Evolutionary conservation across 305 asterid species (phyloP).

Genomic region (Fraxinus xanthoxyloides): DNA sequence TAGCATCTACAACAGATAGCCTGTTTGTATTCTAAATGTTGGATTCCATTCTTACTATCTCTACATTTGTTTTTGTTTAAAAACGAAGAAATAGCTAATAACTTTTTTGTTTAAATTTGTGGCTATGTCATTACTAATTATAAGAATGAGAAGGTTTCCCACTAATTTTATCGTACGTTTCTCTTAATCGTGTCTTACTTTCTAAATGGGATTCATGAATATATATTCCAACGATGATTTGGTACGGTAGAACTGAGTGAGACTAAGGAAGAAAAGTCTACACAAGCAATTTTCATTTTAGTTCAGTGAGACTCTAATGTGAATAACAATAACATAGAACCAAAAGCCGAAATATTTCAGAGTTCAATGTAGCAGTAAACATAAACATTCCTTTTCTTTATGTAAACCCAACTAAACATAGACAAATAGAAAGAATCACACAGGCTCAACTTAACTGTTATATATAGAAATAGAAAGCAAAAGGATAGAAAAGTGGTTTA

Average conservation of each 20-base stretch:
- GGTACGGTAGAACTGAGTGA: background rate
- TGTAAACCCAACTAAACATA: background rate
- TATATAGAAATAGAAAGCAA: background rate
- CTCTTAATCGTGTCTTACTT: background rate
- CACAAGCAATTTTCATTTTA: background rate
- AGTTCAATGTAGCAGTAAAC: background rate
- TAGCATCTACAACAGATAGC: background rate
- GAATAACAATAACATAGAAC: background rate
- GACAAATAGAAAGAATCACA: background rate
- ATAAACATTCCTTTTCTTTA: background rate
- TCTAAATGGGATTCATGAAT: background rate
- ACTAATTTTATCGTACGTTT: background rate
- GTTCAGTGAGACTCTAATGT: background rate
- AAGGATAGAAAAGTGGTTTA: background rate
- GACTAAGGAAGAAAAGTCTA: background rate
- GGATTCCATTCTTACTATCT: slow-evolving; percentile 1
- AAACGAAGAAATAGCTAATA: background rate
- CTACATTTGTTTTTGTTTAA: background rate
- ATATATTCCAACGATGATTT: background rate
- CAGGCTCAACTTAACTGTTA: background rate
- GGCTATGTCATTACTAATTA: background rate
- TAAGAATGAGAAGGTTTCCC: background rate
- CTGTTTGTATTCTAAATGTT: background rate
- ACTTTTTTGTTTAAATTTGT: background rate
- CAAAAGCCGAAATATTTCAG: background rate